Conservation (phyloP, 371 early-diverging fungal species). For the Mortierella sp. region DNA sequence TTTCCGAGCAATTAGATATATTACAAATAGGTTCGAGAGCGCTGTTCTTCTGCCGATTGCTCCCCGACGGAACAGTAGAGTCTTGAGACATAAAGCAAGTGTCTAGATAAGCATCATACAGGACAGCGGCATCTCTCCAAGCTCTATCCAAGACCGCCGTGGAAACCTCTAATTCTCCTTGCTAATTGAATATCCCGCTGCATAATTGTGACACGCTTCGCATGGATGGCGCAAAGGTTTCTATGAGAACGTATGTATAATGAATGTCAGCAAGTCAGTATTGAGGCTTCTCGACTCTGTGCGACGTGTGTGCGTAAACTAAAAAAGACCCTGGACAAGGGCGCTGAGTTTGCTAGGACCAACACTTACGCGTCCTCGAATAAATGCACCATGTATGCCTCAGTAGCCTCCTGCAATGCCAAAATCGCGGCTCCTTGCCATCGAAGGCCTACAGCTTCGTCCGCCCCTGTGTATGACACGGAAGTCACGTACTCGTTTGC, state of each 20-base stretch:
- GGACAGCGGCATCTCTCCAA: not conserved
- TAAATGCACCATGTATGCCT: conserved; percentile 88
- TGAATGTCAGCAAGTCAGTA: not conserved
- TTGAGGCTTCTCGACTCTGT: not conserved
- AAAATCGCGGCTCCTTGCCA: conserved; percentile 88
- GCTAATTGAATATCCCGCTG: conserved; percentile 93
- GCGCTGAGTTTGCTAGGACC: no score
- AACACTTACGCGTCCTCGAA: conserved; percentile 93
- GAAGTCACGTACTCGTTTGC: conserved; percentile 60
- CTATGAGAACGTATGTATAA: conserved; percentile 47
- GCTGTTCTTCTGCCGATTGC: no score
- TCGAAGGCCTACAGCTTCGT: conserved; percentile 62
- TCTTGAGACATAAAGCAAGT: no score
- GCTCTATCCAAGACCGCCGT: conserved; percentile 28
- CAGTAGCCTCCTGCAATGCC: conserved; percentile 93
- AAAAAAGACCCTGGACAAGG: no score
- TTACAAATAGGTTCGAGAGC: no score
- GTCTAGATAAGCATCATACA: no score
- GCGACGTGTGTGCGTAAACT: not conserved
- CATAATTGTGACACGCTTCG: conserved; percentile 95
- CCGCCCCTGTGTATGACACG: conserved; percentile 44
- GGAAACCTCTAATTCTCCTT: conserved; percentile 83
- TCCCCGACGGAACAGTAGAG: no score
- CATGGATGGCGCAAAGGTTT: conserved; percentile 94
- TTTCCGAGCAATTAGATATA: no score